A percentile compares a stretch with the other conserved stretches of the same genome.
These are phyloP conservation scores for Pythium biforme DNA, from an alignment of 352 stramenopile genomes.

Conservation along the genomic window DNA sequence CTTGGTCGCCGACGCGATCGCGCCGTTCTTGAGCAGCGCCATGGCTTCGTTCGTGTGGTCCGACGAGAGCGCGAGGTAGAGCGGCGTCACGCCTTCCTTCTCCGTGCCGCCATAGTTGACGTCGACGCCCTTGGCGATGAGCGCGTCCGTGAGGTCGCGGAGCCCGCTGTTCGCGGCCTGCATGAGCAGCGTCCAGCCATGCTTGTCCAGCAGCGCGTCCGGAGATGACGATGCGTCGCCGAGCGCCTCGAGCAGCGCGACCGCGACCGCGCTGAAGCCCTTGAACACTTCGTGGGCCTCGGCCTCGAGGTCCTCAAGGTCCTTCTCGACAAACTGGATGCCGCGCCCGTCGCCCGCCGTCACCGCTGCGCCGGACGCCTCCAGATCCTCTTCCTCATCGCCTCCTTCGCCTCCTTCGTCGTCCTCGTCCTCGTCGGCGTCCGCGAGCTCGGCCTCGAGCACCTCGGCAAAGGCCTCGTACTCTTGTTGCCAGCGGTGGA, in stretches of 20 bases:
- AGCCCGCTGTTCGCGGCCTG: constrained; percentile 79
- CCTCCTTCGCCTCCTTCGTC: constrained; percentile 21
- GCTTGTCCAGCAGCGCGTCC: constrained; percentile 59
- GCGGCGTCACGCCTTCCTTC: constrained; percentile 51
- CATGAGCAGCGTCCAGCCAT: constrained; percentile 86
- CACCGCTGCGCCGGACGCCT: constrained; percentile 1
- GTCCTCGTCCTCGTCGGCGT: constrained; percentile 28
- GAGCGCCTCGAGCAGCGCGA: constrained; percentile 48
- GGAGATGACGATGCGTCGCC: constrained; percentile 30
- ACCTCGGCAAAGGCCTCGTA: constrained; percentile 82
- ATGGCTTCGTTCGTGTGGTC: constrained; percentile 72
- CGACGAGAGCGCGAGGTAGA: constrained; percentile 75
- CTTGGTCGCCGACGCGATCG: constrained; percentile 61
- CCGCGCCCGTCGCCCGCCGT: constrained; percentile 15
- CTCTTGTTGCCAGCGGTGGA: constrained; percentile 86
- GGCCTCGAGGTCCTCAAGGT: constrained; percentile 69
- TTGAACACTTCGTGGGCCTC: constrained; percentile 67
- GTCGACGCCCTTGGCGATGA: constrained; percentile 50
- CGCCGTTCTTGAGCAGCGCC: constrained; percentile 68
- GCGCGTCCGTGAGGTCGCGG: constrained; percentile 47
- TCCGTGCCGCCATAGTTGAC: constrained; percentile 56
- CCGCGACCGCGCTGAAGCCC: constrained; percentile 58
- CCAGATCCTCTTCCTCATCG: constrained; percentile 10
- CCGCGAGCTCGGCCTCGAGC: constrained; percentile 52
- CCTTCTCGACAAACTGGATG: constrained; percentile 45